Base-by-base conservation (phyloP, 306 rosid genomes). In the Mucuna pruriens region DNA sequence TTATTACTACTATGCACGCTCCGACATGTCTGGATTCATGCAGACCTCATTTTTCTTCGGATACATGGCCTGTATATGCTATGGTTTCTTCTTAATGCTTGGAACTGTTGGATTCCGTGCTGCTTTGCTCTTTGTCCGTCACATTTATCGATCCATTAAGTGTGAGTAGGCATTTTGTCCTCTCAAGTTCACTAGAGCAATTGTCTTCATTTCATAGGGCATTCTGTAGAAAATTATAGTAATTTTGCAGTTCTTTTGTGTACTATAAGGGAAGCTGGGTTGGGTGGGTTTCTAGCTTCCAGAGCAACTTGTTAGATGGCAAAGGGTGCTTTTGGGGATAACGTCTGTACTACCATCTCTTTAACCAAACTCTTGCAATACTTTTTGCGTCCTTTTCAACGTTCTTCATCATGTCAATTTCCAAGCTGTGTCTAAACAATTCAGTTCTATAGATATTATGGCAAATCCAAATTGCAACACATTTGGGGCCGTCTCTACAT, bases 201-300 rank as follows among this genome's bases (percentile, higher is more conserved):
- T 57, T 77, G 39, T 87, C 80, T 65, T 77, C 65, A 64, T 80
- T 82, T 64, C 79, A 69, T 88, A 81, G 92, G 89, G 90, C 80
- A 62, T 77, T 62, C 58, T 89, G 88, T 83, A 88, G 93, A 83
- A 85, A 86, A 79, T 48, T 82, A 75, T 76, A 88, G 91, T 87
- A 79, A 82, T 93, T 93, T 93, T 91, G 91, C 81, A 77, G 90
- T 74, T 74, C 75, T 76, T 80, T 26, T 80, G 57, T 86, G 86
- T 85, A 85, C 83, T 77, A 44, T 73, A 84, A 84, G 83, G 80
- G 83, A 81, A 78, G 86, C 83, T 85, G 80, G 80, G 76, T 48
- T 73, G 72, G 66, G 82, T 57, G 86, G 86, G 83, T 86, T 63
- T 76, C 78, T 66, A 74, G 90, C 87, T 84, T 84, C 85, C 74